Conservation (phyloP, 2,329 filamentous ascomycete genomes). For the Paecilomyces sp. region DNA sequence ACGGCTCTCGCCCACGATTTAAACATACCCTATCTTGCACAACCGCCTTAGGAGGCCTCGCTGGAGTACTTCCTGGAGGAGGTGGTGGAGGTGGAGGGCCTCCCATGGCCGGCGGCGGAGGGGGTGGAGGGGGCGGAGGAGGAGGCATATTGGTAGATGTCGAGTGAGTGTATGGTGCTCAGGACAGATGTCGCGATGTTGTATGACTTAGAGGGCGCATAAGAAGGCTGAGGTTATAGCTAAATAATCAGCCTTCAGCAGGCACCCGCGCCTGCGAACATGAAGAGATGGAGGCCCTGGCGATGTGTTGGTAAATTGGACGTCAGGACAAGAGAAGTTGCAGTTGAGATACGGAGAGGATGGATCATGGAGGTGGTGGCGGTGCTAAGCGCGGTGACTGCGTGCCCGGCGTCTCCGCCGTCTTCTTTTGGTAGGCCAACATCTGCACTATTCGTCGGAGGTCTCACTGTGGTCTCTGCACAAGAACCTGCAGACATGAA, state of each 20-base stretch:
- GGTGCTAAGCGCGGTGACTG: constrained; percentile 7
- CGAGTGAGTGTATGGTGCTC: background rate
- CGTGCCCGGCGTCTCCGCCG: constrained; percentile 24
- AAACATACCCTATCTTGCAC: constrained; percentile 56
- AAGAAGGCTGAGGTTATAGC: background rate
- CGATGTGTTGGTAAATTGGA: background rate
- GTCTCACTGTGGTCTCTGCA: background rate
- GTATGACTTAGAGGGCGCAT: background rate
- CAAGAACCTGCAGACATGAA: constrained; percentile 21
- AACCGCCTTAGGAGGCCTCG: constrained; percentile 49
- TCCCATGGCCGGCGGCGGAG: constrained; percentile 53
- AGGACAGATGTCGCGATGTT: background rate
- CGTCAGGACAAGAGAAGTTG: background rate
- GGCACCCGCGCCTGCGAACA: background rate
- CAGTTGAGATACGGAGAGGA: constrained; percentile 1
- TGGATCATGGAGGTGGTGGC: constrained; percentile 13
- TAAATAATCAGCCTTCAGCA: background rate
- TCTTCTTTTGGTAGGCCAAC: constrained; percentile 13
- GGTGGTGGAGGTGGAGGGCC: constrained; percentile 59
- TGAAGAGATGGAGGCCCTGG: background rate
- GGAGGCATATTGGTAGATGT: constrained; percentile 31
- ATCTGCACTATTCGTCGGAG: constrained; percentile 3
- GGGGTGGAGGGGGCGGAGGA: constrained; percentile 63
- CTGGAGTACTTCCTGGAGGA: constrained; percentile 51
- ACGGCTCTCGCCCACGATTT: background rate